Base-by-base conservation (phyloP, 768 basidiomycete species). In the Dioszegia aurantiaca region DNA sequence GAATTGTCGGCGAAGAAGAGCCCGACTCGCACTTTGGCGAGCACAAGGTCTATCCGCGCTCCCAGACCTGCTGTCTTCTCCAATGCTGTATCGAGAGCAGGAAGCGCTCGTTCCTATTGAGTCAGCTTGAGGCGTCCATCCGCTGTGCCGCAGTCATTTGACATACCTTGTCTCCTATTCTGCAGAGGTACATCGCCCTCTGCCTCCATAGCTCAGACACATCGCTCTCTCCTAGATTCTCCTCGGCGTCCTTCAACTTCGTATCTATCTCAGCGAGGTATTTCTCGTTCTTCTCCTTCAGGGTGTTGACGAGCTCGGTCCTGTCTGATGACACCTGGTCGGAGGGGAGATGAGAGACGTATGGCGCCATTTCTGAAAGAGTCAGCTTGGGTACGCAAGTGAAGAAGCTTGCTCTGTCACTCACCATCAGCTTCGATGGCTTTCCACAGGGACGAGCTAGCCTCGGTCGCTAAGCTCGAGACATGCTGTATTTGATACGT, bases 1-100 rank as follows among this genome's bases (percentile, higher is more conserved):
- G 82, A 76, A 31, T 86, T 83, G 71, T 97, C 88, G 23, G 81
- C 81, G 77, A 88, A 92, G 82, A 97, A 98, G 75, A 97, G 82
- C 0, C 89, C 92, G 55, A 97, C 86, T 30, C 93, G 83, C 58
- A 90, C 86, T 57, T 93, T 85, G 1, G 90, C 86, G 31, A 99
- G 83, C 0, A 88, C 86, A 59, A 95, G 86, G 76, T 98, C 94
- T 74, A 98, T 99, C 60, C 90, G 81, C 10, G 90, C 87, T 10
- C 94, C 94, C 5, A 95, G 80, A 0, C 92, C 93, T 2, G 93
- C 88, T 0, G 89, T 93, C 79, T 95, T 95, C 78, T 88, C 86
- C 16, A 95, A 77, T 0, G 94, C 93, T 1, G 87, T 80, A 56
- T 86, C 85, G 70, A 92, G 86, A 0, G 93, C 91, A 42, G 82